Evolutionary conservation across 306 rosid species (phyloP), one percentile per base, ranked within the genome.

Genomic region (Quercus glauca): DNA sequence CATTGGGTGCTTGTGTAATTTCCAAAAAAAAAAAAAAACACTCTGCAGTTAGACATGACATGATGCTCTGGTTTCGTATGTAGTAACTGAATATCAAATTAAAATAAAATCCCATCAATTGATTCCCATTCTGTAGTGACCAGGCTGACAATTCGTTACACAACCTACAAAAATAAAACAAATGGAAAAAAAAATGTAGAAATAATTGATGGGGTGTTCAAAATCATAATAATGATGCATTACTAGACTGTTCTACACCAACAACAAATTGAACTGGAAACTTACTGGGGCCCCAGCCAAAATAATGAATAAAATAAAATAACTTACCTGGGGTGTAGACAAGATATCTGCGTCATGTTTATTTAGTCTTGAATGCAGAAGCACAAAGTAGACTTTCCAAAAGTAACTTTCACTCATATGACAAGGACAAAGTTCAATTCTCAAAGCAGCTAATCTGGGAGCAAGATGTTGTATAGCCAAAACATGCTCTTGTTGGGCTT

Each of bases 331-430:
- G 73, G 87, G 83, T 65, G 99, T 81, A 37, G 96, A 93, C 84
- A 95, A 89, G 83, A 86, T 33, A 80, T 79, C 98, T 1, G 99
- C 91, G 59, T 95, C 99, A 57, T 83, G 91, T 71, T 95, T 95
- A 71, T 88, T 87, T 23, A 95, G 94, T 83, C 99, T 87, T 10
- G 99, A 91, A 85, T 92, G 97, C 85, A 95, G 82, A 82, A 95
- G 98, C 65, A 95, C 99, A 41, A 95, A 95, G 80, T 95, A 95
- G 37, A 95, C 99, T 85, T 92, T 91, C 99, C 99, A 95, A 85
- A 95, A 95, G 90, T 91, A 95, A 79, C 92, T 85, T 80, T 91
- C 87, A 52, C 93, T 95, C 99, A 95, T 93, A 88, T 90, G 98
- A 84, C 93, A 93, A 73, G 99, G 98, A 73, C 97, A 95, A 13